phyloP scores from a whole-genome alignment of 202 grass and related monocot species.

The Brachypodium distachyon region DNA sequence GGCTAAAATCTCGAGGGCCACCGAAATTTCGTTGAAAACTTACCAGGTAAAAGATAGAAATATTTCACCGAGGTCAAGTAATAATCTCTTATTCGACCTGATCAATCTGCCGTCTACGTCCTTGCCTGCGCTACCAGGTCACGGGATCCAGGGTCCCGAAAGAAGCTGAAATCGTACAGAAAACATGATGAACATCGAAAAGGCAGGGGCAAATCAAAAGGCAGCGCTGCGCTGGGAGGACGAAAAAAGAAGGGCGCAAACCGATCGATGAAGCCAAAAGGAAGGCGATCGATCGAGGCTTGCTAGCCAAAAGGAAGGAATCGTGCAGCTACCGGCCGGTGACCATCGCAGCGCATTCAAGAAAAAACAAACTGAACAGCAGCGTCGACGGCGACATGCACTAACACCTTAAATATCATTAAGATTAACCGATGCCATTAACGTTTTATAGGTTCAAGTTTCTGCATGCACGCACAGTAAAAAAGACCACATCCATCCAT shows the following conservation, averaged over 20 bases:
- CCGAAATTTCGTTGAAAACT: too few species aligned
- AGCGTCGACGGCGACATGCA: slow-evolving; percentile 8
- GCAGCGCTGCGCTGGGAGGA: not conserved
- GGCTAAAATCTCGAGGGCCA: too few species aligned
- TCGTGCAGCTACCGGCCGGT: not conserved
- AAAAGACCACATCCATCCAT: slow-evolving; percentile 6
- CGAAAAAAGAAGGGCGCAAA: slow-evolving; percentile 16
- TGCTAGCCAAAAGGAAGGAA: slow-evolving; percentile 43
- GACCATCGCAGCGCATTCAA: slow-evolving; percentile 15
- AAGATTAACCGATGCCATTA: too few species aligned
- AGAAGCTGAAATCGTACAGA: not conserved
- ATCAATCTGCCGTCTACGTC: too few species aligned
- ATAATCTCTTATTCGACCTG: too few species aligned
- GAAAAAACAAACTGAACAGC: not conserved
- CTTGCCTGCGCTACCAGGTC: too few species aligned
- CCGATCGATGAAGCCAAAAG: slow-evolving; percentile 29
- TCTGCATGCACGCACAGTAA: not conserved
- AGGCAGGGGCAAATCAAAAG: slow-evolving; percentile 1
- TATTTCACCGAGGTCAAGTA: too few species aligned
- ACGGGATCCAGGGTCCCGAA: not conserved
- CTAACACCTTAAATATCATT: too few species aligned
- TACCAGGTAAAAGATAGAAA: too few species aligned
- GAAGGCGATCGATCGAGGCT: too few species aligned
- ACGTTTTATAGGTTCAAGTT: too few species aligned
- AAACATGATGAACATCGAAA: slow-evolving; percentile 29